Base-by-base conservation (phyloP, 2,329 filamentous ascomycete genomes). In the Tolypocladium sp. region DNA sequence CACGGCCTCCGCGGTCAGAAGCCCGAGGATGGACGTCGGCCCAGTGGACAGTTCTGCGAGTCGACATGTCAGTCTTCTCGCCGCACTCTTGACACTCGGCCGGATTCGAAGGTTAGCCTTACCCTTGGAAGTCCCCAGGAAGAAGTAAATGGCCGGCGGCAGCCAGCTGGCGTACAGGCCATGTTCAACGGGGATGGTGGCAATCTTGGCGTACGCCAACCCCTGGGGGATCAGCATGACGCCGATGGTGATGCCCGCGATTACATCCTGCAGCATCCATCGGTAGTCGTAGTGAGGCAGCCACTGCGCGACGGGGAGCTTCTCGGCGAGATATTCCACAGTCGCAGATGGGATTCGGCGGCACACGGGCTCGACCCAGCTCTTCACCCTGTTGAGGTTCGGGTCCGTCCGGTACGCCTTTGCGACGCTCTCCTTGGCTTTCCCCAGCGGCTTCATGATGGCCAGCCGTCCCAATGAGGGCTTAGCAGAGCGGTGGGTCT, bases 101-200 rank as follows among this genome's bases (percentile, higher is more conserved):
- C 42, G 9, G n/a, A 13, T 25, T 13, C 8, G 9, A 44, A 5
- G n/a, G 7, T 46, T 12, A 49, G 6, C 44, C 13, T 13, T 13
- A 81, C 83, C 83, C 69, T 86, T 86, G 0, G 83, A 84, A 0
- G 83, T 85, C 0, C 83, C 83, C 74, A 86, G 82, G 58, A 86
- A 79, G 1, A 83, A 78, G 63, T 83, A 85, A 20, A 86, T 69
- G 0, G 77, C 75, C 1, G 80, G 77, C 0, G 83, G 83, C 8
- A 86, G 65, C 82, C 83, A 87, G 60, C 78, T 79, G 0, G 82
- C 82, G 71, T 83, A 82, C 10, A 86, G 72, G 0, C 83, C 83
- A 66, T 84, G 81, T 63, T 85, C 79, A 25, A 85, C 80, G 0
- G 83, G 82, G 13, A 86, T 84, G 0, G 77, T 82, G 5, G 84